Evolutionary conservation across 2,329 filamentous ascomycete species (phyloP), one percentile per base, ranked within the genome.

Genomic region (Paraconiothyrium sp.): DNA sequence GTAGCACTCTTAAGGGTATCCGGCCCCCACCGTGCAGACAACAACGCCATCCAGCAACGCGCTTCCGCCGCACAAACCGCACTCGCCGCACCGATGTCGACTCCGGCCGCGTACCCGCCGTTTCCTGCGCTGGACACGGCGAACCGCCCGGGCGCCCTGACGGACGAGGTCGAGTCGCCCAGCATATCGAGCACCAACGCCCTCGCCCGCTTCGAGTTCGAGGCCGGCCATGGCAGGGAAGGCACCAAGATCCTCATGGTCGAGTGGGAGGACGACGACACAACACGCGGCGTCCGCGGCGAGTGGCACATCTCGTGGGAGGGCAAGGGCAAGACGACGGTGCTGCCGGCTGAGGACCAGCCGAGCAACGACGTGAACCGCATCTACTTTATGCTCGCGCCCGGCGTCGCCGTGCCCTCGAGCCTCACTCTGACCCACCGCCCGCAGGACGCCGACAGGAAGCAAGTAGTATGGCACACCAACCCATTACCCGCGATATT

Each of bases 231-330:
- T 76, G 90, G 88, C 54, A 92, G 92, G 71, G 90, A 94, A 67
- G 93, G 93, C 44, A 96, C 92, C 65, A 97, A 97, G 82, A 90
- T 97, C 65, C 82, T 97, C 70, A 95, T 97, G 92, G 90, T 97
- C 43, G 93, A 97, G 78, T 97, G 93, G 93, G 89, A 92, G 75
- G 87, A 90, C 56, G 85, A 86, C 67, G 81, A 84, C 61, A 77
- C 81, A 46, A 84, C 80, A 2, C 78, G 81, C 55, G 78, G 79
- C 11, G 66, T 83, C 16, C 74, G 72, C 0, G 85, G 84, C 2
- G 85, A 85, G 62, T 97, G 93, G 93, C 86, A 91, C 61, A 89
- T 97, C 22, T 90, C 88, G 1, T 97, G 93, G 93, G 88, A 93
- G 46, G 91, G 92, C 49, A 62, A 93, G 46, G 91, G 92, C 48